Percentiles rank a stretch among this genome's conserved stretches.
phyloP scores from a whole-genome alignment of 2,329 filamentous ascomycete genomes.

The Myotisia sp. region DNA sequence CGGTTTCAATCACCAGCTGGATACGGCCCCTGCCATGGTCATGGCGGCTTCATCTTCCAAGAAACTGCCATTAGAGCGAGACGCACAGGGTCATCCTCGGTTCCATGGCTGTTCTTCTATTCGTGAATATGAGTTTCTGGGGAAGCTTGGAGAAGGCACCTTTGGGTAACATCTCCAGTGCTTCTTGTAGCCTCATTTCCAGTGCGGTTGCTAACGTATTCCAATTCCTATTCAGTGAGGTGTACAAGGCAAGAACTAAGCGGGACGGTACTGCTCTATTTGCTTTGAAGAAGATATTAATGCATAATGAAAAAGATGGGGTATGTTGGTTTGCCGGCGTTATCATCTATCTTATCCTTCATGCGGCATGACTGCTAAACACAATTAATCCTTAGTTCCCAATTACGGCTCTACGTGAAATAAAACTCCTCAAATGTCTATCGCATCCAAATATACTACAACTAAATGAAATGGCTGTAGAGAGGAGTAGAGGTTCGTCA shows the following conservation, averaged over 20 bases:
- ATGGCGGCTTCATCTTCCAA: conserved; percentile 17
- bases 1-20: not conserved
- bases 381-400: conserved; percentile 50
- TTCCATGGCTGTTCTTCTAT: conserved; percentile 67
- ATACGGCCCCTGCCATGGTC: conserved; percentile 19
- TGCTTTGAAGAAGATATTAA: conserved; percentile 94
- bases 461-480: conserved; percentile 92
- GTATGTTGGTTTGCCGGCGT: too few relatives aligned
- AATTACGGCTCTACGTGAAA: conserved; percentile 94
- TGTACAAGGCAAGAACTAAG: conserved; percentile 72
- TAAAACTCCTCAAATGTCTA: conserved; percentile 92
- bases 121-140: conserved; percentile 27
- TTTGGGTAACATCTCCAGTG: conserved; percentile 52
- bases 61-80: conserved; percentile 32
- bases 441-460: conserved; percentile 76
- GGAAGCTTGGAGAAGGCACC: conserved; percentile 74
- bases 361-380: too few relatives aligned
- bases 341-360: too few relatives aligned
- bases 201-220: not conserved
- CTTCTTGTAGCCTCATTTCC: not conserved
- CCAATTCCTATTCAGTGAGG: conserved; percentile 45
- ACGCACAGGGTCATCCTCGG: conserved; percentile 36
- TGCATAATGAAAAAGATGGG: conserved; percentile 98
- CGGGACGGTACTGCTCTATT: conserved; percentile 61
- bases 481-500: conserved; percentile 46